These are phyloP conservation scores for Aureobasidium subglaciale DNA, from an alignment of 2,329 filamentous ascomycete species.

Conservation along the genomic window DNA sequence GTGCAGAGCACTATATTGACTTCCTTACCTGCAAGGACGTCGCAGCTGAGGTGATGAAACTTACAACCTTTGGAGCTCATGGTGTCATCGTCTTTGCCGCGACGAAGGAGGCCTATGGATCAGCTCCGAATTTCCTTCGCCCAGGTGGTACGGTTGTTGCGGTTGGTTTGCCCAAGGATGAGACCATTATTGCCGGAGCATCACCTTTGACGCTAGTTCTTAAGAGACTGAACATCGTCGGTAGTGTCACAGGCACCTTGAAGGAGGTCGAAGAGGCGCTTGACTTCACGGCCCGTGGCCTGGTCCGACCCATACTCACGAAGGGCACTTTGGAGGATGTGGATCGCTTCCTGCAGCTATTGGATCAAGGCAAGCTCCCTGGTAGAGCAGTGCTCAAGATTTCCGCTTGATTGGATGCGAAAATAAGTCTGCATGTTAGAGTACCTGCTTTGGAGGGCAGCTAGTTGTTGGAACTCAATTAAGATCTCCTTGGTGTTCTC, in stretches of 20 bases:
- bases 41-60: constrained; percentile 27
- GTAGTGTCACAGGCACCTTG: constrained; percentile 36
- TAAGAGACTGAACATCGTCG: constrained; percentile 37
- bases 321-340: constrained; percentile 35
- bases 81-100: constrained; percentile 33
- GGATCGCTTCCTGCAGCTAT: constrained; percentile 33
- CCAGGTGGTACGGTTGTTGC: constrained; percentile 33
- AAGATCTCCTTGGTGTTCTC: too few species aligned
- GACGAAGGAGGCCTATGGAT: constrained; percentile 30
- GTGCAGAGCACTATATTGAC: constrained; percentile 34
- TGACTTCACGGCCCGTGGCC: constrained; percentile 38
- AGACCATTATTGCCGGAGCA: constrained; percentile 31
- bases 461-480: too few species aligned
- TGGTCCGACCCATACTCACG: constrained; percentile 35
- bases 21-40: constrained; percentile 30
- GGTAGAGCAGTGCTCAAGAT: constrained; percentile 39
- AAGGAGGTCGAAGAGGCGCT: constrained; percentile 41
- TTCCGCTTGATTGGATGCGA: neutral
- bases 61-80: constrained; percentile 34
- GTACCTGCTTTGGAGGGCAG: too few species aligned
- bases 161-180: constrained; percentile 31
- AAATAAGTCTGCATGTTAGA: neutral
- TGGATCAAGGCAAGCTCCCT: constrained; percentile 33
- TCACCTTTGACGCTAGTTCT: constrained; percentile 33
- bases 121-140: constrained; percentile 27